phyloP scores from a whole-genome alignment of 2,329 filamentous ascomycete genomes.

The Fusarium veterinarium region DNA sequence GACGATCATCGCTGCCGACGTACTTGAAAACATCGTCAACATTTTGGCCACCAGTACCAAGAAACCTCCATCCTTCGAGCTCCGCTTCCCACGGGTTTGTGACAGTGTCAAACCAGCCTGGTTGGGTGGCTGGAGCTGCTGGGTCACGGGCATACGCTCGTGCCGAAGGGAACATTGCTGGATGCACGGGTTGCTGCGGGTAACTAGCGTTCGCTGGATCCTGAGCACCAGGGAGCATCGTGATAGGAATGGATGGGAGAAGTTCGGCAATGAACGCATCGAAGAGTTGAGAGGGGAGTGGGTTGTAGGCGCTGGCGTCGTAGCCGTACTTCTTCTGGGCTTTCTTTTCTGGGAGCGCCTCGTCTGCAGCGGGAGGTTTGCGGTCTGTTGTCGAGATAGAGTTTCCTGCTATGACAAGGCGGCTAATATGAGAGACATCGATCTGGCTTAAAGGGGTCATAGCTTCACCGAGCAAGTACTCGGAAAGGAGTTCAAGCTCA shows the following conservation, averaged over 20 bases:
- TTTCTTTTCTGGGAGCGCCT: constrained; percentile 60
- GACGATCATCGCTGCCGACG: constrained; percentile 77
- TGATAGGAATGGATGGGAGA: constrained; percentile 88
- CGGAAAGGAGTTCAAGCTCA: constrained; percentile 80
- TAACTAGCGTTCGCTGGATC: constrained; percentile 92
- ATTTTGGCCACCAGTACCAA: constrained; percentile 91
- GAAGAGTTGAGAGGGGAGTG: constrained; percentile 83
- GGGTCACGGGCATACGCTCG: constrained; percentile 72
- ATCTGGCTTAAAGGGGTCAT: constrained; percentile 70
- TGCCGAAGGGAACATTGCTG: constrained; percentile 86
- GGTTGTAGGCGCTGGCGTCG: constrained; percentile 88
- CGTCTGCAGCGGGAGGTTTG: constrained; percentile 45
- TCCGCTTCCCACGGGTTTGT: constrained; percentile 96
- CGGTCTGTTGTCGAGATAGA: constrained; percentile 76
- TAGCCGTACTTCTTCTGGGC: constrained; percentile 89
- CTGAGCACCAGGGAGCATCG: constrained; percentile 82
- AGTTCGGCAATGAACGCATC: constrained; percentile 85
- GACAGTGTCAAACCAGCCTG: constrained; percentile 85
- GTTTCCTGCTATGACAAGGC: constrained; percentile 92
- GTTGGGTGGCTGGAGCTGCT: constrained; percentile 52
- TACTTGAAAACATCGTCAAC: constrained; percentile 96
- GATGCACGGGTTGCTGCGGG: constrained; percentile 92
- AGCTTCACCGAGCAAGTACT: constrained; percentile 89
- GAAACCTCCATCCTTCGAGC: constrained; percentile 87
- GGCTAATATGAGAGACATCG: constrained; percentile 75